These are phyloP conservation scores for Phanerochaete sordida DNA, from an alignment of 768 basidiomycete genomes.

Conservation along the genomic window DNA sequence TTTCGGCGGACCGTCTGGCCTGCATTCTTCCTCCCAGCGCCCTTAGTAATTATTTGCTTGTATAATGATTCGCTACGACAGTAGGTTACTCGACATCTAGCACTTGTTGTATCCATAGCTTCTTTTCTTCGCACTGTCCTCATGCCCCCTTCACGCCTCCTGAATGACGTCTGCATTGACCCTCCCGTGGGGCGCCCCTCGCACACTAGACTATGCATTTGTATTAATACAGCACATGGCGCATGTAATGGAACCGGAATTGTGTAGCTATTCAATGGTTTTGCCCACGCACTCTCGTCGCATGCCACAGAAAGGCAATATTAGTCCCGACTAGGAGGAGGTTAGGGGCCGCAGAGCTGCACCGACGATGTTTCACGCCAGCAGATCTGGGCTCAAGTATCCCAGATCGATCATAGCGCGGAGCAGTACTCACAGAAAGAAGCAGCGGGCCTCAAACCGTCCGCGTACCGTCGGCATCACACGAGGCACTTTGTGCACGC, in stretches of 20 bases:
- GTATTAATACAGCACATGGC: background rate
- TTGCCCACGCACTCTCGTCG: no score
- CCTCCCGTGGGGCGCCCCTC: background rate
- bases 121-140: background rate
- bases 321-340: no score
- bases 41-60: background rate
- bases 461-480: background rate
- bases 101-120: constrained; percentile 2
- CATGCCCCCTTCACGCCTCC: background rate
- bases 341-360: background rate
- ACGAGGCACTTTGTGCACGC: background rate
- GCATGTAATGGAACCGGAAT: background rate
- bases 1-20: background rate
- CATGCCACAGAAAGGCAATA: no score
- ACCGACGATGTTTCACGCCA: background rate
- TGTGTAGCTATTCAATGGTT: background rate
- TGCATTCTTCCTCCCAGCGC: background rate
- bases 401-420: background rate
- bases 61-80: background rate
- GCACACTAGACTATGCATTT: background rate
- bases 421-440: background rate
- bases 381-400: background rate
- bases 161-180: background rate
- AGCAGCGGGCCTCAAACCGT: background rate
- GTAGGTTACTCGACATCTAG: background rate